A percentile compares a stretch with the other conserved stretches of the same genome.
Conservation (phyloP, 1,139 yeast genomes). For the Pichia inconspicua region DNA sequence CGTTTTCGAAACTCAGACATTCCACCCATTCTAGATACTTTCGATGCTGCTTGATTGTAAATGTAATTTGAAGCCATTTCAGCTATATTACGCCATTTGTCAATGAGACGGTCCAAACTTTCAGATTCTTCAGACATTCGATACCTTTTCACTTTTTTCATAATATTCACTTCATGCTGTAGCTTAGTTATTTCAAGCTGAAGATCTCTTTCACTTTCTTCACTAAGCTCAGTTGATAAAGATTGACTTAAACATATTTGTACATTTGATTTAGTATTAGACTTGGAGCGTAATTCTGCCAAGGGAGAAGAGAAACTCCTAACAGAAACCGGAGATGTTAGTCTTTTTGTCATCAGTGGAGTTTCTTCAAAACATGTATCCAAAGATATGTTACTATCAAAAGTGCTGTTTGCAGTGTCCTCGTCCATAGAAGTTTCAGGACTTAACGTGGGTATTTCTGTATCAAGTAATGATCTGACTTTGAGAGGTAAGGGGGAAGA, state of each 20-base stretch:
- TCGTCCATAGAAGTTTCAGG: constrained; percentile 14
- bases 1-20: constrained; percentile 33
- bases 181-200: constrained; percentile 25
- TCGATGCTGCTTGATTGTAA: constrained; percentile 33
- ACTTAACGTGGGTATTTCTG: constrained; percentile 26
- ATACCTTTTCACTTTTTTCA: constrained; percentile 31
- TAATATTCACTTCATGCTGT: constrained; percentile 25
- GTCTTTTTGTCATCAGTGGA: constrained; percentile 1
- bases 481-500: constrained; percentile 20
- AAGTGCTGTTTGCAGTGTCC: not conserved
- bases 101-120: constrained; percentile 27
- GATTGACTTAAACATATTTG: constrained; percentile 15
- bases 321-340: constrained; percentile 13
- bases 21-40: constrained; percentile 39
- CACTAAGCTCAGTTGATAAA: constrained; percentile 9
- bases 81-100: constrained; percentile 39
- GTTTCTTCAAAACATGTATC: constrained; percentile 2
- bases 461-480: constrained; percentile 22
- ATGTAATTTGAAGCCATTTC: constrained; percentile 37
- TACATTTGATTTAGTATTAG: constrained; percentile 13
- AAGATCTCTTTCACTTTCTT: constrained; percentile 16
- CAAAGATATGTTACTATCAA: constrained; percentile 1
- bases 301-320: constrained; percentile 22
- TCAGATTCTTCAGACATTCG: constrained; percentile 21
- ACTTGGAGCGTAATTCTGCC: constrained; percentile 13